Base-by-base conservation (phyloP, 805 yeast genomes). In the Candida sanyiensis region DNA sequence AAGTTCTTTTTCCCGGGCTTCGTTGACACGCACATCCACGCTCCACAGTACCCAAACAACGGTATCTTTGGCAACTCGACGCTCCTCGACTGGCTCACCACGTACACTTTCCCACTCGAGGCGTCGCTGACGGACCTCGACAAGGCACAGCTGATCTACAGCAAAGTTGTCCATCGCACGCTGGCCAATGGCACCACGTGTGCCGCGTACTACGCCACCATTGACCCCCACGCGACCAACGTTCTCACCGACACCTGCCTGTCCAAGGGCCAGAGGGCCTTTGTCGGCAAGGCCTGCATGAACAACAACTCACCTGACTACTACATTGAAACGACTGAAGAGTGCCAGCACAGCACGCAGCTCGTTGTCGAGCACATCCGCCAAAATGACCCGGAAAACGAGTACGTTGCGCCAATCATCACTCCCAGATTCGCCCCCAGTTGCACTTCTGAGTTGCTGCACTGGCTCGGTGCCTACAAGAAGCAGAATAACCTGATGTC, bases 391-490 rank as follows among this genome's bases (percentile, higher is more conserved):
- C 80, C 85, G 2, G 45, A 49, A 0, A 65, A 70, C 25, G 70
- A 73, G 15, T 50, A 66, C 3, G 71, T 90, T 12, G 64, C 71
- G 36, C 95, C 97, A 0, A 78, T 89, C 11, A 49, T 90, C 9
- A 90, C 97, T 2, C 97, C 98, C 7, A 66, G 98, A 42, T 90
- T 90, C 65, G 97, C 97, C 0, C 95, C 95, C 2, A 75, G 84
- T 15, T 90, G 97, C 55, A 69, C 86, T 4, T 63, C 73, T 18
- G 72, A 75, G 35, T 64, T 86, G 27, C 62, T 90, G 64, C 53
- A 54, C 7, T 69, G 75, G 68, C 66, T 89, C 39, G 94, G 94
- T 3, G 59, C 69, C 6, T 56, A 83, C 19, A 67, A 78, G n/a
- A 50, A 59, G 18, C 49, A 65, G 6, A 53, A 67, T 23, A 56